Evolutionary conservation across 352 stramenopile species (phyloP), one percentile per base, ranked within the genome.

Genomic region (Globisporangium middletonii): DNA sequence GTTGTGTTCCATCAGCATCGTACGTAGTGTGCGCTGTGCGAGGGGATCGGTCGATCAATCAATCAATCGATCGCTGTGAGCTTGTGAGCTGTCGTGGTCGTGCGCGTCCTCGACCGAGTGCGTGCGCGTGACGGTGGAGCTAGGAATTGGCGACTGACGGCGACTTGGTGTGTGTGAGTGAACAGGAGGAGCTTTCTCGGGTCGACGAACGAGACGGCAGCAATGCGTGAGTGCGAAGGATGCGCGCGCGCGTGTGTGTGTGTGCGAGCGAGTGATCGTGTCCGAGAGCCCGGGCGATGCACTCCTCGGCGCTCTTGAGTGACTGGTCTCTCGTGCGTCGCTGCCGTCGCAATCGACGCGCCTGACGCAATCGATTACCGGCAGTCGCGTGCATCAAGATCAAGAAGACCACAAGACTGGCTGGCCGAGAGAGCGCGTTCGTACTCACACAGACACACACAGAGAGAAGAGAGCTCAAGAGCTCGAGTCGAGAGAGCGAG

Each of bases 1-100:
- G 58, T 59, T 57, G 50, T 64, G 58, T 42, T 64, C 58, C 58
- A 64, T 64, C 44, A 64, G 53, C 58, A 64, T 63, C 41, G 51
- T 53, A 13, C 41, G 51, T 53, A 13, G 18, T 18, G n/a, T 26
- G 50, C 2, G 2, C 30, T 8, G 11, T 4, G 3, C 8, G 12
- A 15, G 2, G 23, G 13, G 45, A 12, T 45, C 46, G 28, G 12
- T 49, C 26, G 55, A 37, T 13, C 23, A 23, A 23, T 23, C 23
- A 23, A 23, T 23, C 23, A 23, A 23, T 23, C 23, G 23, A 23
- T 23, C 23, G 23, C 23, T 23, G 23, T 23, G 23, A 23, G 23
- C 23, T 23, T 23, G 23, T 23, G 23, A 23, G 23, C 23, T 23
- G 23, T 23, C 23, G n/a, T 41, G 37, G 30, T 46, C 23, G 52